These are phyloP conservation scores for Trametes hirsuta DNA, from an alignment of 1,284 basidiomycete species.

Conservation along the genomic window DNA sequence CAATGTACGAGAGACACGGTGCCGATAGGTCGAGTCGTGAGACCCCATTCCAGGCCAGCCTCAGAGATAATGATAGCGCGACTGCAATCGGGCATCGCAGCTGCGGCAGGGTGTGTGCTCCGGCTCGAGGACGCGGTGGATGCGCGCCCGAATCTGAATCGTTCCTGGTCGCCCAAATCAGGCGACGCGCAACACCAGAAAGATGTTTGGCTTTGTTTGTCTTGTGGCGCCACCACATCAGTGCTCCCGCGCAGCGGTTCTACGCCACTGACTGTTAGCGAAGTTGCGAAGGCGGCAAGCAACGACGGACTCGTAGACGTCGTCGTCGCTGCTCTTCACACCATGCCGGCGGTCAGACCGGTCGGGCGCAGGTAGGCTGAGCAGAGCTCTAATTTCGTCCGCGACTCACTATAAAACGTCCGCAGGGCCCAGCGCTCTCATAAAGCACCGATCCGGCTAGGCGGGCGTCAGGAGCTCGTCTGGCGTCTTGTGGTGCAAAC, in stretches of 20 bases:
- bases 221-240: slow-evolving; percentile 16
- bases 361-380: neutral
- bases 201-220: slow-evolving; percentile 14
- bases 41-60: neutral
- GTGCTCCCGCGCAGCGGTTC: slow-evolving; percentile 2
- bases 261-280: slow-evolving; percentile 21
- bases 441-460: neutral
- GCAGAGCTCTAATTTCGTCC: neutral
- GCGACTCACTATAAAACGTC: neutral
- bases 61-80: neutral
- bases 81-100: neutral
- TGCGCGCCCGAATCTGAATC: neutral
- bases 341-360: neutral
- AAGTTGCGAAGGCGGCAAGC: slow-evolving; percentile 5
- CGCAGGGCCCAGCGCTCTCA: neutral
- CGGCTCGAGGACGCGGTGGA: neutral
- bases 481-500: no score
- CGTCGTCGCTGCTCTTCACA: neutral
- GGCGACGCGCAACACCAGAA: slow-evolving; percentile 5
- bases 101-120: neutral
- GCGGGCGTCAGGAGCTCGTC: no score
- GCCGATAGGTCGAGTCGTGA: neutral
- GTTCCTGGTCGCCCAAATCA: slow-evolving; percentile 10
- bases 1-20: neutral
- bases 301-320: slow-evolving; percentile 9